These are phyloP conservation scores for Endothia cerciana DNA, from an alignment of 2,329 filamentous ascomycete species.

Conservation along the genomic window DNA sequence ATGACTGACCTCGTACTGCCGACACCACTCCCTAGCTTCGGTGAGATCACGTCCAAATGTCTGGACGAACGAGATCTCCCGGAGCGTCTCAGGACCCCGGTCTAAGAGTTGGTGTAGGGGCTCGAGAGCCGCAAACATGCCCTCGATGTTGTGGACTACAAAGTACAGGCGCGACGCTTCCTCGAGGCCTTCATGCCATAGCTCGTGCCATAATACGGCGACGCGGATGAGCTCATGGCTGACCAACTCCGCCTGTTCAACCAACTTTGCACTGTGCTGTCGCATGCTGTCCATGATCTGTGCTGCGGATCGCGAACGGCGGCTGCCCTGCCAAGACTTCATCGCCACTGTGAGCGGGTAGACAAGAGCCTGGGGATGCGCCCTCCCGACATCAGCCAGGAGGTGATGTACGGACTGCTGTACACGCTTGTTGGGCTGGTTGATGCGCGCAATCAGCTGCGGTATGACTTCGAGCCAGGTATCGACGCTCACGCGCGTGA, in stretches of 20 bases:
- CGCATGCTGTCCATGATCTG: constrained; percentile 99
- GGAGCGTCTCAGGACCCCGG: constrained; percentile 85
- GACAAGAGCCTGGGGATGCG: constrained; percentile 93
- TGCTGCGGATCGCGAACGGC: constrained; percentile 83
- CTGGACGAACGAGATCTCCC: constrained; percentile 96
- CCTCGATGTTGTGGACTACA: constrained; percentile 94
- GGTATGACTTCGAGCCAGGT: constrained; percentile 99
- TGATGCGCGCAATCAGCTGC: constrained; percentile 95
- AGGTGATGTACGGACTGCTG: constrained; percentile 90
- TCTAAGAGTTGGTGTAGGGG: constrained; percentile 92
- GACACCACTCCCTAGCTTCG: constrained; percentile 95
- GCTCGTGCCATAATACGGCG: constrained; percentile 96
- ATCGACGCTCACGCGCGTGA: constrained; percentile 89
- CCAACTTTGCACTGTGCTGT: constrained; percentile 87
- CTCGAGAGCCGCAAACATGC: constrained; percentile 90
- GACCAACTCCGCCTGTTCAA: constrained; percentile 93
- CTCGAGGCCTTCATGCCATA: constrained; percentile 97
- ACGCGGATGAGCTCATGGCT: constrained; percentile 97
- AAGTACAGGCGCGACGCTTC: constrained; percentile 97
- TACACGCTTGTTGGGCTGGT: constrained; percentile 88
- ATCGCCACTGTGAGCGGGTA: constrained; percentile 97
- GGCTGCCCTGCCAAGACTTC: constrained; percentile 84
- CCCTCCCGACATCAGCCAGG: constrained; percentile 87
- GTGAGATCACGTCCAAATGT: constrained; percentile 94
- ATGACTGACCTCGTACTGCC: constrained; percentile 83